These are phyloP conservation scores for Trichosanthes cucumerina DNA, from an alignment of 306 rosid genomes.

Conservation along the genomic window DNA sequence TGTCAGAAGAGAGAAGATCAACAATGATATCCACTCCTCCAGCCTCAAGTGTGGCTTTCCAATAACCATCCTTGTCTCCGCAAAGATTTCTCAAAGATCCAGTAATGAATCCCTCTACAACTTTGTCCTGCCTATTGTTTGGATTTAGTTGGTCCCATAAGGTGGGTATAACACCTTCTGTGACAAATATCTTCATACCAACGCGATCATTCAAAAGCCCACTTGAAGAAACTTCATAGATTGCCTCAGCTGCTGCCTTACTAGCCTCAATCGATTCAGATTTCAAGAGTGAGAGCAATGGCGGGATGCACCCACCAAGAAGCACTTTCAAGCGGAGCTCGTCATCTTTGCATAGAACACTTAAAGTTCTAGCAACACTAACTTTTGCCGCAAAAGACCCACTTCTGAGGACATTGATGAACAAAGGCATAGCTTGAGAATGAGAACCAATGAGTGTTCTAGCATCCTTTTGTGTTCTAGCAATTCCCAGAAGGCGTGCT, in stretches of 20 bases:
- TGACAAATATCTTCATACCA: constrained; percentile 82
- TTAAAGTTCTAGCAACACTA: constrained; percentile 71
- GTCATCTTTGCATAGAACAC: constrained; percentile 81
- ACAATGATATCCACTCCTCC: constrained; percentile 91
- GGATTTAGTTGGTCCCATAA: constrained; percentile 86
- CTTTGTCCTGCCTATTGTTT: constrained; percentile 61
- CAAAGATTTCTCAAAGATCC: constrained; percentile 97
- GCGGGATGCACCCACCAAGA: constrained; percentile 96
- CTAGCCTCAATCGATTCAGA: constrained; percentile 68
- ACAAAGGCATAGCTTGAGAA: constrained; percentile 97
- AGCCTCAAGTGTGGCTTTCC: constrained; percentile 95
- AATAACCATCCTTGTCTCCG: constrained; percentile 83
- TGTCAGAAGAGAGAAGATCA: constrained; percentile 78
- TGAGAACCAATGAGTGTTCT: constrained; percentile 78
- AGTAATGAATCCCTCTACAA: constrained; percentile 87
- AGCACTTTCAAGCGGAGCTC: constrained; percentile 91
- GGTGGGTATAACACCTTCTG: constrained; percentile 95
- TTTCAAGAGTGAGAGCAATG: constrained; percentile 76
- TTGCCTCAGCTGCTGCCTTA: constrained; percentile 94
- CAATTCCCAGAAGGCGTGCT: constrained; percentile 51
- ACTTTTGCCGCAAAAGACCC: constrained; percentile 78
- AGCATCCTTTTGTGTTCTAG: constrained; percentile 66
- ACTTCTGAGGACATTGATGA: constrained; percentile 79
- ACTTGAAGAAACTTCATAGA: constrained; percentile 86
- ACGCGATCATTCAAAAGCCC: constrained; percentile 88